phyloP scores from a whole-genome alignment of 2,329 filamentous ascomycete species.

The Penicillium sp. region DNA sequence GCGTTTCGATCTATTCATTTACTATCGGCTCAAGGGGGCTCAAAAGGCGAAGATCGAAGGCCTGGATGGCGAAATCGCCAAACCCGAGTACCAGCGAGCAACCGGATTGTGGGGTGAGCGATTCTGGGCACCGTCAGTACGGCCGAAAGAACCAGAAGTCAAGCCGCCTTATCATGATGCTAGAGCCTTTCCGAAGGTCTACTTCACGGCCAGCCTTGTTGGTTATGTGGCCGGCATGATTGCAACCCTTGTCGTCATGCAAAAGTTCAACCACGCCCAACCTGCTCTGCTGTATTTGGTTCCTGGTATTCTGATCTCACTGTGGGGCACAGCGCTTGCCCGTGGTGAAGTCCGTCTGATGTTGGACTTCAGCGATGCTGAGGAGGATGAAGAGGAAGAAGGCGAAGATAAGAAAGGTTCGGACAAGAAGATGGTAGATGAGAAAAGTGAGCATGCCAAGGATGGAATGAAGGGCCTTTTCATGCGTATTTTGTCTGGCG shows the following conservation, averaged over 20 bases:
- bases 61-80: slow-evolving; percentile 20
- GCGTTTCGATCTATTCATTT: slow-evolving; percentile 85
- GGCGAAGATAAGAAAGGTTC: slow-evolving; percentile 3
- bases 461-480: slow-evolving; percentile 22
- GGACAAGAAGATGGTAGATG: slow-evolving; percentile 31
- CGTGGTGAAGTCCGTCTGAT: slow-evolving; percentile 73
- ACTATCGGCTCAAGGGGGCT: slow-evolving; percentile 70
- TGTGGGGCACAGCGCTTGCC: slow-evolving; percentile 72
- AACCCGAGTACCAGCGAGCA: slow-evolving; percentile 51
- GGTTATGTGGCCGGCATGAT: slow-evolving; percentile 81
- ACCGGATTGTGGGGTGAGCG: slow-evolving; percentile 79
- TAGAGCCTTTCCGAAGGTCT: slow-evolving; percentile 72
- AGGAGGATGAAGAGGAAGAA: slow-evolving; percentile 45
- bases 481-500: slow-evolving; percentile 28
- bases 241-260: slow-evolving; percentile 72
- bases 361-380: slow-evolving; percentile 76
- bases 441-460: slow-evolving; percentile 36
- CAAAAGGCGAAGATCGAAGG: slow-evolving; percentile 28
- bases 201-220: slow-evolving; percentile 74
- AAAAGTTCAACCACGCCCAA: slow-evolving; percentile 77
- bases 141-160: slow-evolving; percentile 27
- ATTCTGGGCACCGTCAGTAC: slow-evolving; percentile 65
- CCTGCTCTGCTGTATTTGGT: slow-evolving; percentile 92
- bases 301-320: slow-evolving; percentile 71
- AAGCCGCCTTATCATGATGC: slow-evolving; percentile 40